These are phyloP conservation scores for Rhizopus arrhizus DNA, from an alignment of 371 early-diverging fungal species.

Conservation along the genomic window DNA sequence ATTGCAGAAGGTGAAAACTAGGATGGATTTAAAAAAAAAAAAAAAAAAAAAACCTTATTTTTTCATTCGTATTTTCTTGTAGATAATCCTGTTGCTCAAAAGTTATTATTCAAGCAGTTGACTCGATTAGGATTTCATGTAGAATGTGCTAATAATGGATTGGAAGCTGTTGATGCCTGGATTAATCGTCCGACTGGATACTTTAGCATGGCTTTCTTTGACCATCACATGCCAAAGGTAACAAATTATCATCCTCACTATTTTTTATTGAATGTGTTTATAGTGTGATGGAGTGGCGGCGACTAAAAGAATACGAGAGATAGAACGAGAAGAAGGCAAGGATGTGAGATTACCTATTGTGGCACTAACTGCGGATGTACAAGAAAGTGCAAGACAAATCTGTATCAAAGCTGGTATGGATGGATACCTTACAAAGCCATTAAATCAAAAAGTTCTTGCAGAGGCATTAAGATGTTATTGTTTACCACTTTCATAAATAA, in stretches of 20 bases:
- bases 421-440: slow-evolving; percentile 48
- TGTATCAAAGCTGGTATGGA: slow-evolving; percentile 56
- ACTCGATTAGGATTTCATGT: slow-evolving; percentile 47
- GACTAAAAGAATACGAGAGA: slow-evolving; percentile 40
- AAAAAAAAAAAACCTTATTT: too few relatives aligned
- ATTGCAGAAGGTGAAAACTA: slow-evolving; percentile 33
- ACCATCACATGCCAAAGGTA: slow-evolving; percentile 56
- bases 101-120: slow-evolving; percentile 43
- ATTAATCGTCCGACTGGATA: slow-evolving; percentile 29
- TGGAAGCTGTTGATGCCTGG: slow-evolving; percentile 48
- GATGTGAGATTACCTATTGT: slow-evolving; percentile 31
- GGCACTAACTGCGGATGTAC: slow-evolving; percentile 53
- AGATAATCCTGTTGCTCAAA: slow-evolving; percentile 54
- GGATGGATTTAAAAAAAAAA: too few relatives aligned
- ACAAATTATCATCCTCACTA: not conserved
- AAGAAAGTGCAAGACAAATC: slow-evolving; percentile 46
- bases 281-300: slow-evolving; percentile 55
- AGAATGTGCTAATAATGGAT: slow-evolving; percentile 49
- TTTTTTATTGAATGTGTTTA: not conserved
- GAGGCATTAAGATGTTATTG: slow-evolving; percentile 35
- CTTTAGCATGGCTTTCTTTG: slow-evolving; percentile 48
- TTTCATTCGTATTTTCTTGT: too few relatives aligned
- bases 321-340: slow-evolving; percentile 29
- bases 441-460: slow-evolving; percentile 39
- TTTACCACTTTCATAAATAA: not conserved